A percentile compares a stretch with the other conserved stretches of the same genome.
These are phyloP conservation scores for Scheffersomyces lignosus DNA, from an alignment of 805 yeast species.

Conservation along the genomic window DNA sequence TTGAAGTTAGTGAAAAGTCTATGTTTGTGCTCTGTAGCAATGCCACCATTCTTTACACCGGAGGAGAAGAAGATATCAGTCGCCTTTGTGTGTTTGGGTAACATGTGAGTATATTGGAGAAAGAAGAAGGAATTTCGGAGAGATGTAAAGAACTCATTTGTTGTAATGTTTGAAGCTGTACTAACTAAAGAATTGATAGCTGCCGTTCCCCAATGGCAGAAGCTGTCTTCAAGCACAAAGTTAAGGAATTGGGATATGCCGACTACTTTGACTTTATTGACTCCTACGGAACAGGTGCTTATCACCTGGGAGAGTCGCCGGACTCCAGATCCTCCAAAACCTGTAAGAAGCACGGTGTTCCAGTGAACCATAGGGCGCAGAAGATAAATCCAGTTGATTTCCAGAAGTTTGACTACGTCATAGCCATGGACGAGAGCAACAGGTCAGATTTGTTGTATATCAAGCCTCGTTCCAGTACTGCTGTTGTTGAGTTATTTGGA, in stretches of 20 bases:
- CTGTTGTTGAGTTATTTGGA: slow-evolving; percentile 69
- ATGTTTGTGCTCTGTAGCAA: no score
- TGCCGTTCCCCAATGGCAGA: slow-evolving; percentile 99
- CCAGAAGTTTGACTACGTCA: slow-evolving; percentile 60
- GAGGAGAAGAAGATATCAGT: slow-evolving; percentile 49
- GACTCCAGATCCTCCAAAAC: slow-evolving; percentile 72
- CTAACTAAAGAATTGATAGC: slow-evolving; percentile 40
- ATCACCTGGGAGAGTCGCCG: slow-evolving; percentile 81
- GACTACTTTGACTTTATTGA: slow-evolving; percentile 59
- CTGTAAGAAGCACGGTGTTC: slow-evolving; percentile 70
- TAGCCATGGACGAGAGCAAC: slow-evolving; percentile 72
- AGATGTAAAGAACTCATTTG: background rate
- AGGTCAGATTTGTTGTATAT: slow-evolving; percentile 48
- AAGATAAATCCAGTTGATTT: slow-evolving; percentile 56
- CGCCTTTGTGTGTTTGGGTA: slow-evolving; percentile 90
- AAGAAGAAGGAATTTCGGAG: background rate
- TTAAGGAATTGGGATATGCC: slow-evolving; percentile 47
- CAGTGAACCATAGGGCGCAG: slow-evolving; percentile 75
- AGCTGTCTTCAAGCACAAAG: slow-evolving; percentile 75
- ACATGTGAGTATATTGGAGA: slow-evolving; percentile 54
- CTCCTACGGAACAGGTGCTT: slow-evolving; percentile 87
- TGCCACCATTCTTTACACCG: no score
- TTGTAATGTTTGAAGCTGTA: slow-evolving; percentile 1
- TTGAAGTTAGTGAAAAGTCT: no score
- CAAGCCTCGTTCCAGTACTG: slow-evolving; percentile 51